Percentiles rank a stretch among this genome's conserved stretches.
phyloP scores from a whole-genome alignment of 2,329 filamentous ascomycete species.

The Neonectria faginata region DNA sequence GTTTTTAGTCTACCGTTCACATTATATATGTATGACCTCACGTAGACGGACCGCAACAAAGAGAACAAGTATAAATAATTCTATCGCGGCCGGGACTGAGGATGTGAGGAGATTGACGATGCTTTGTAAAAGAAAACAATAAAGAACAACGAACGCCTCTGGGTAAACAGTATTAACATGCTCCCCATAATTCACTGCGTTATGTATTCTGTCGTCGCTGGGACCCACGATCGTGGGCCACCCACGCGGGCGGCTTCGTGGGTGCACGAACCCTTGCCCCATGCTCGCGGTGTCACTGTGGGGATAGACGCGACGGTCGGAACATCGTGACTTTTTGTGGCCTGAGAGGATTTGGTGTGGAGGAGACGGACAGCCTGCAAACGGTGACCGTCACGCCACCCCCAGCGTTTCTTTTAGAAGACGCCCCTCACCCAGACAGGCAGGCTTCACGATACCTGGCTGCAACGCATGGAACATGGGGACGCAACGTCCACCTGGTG shows the following conservation, averaged over 20 bases:
- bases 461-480: background rate
- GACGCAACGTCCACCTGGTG: background rate
- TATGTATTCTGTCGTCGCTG: background rate
- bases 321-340: constrained; percentile 32
- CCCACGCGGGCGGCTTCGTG: constrained; percentile 16
- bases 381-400: constrained; percentile 23
- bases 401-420: background rate
- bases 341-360: background rate
- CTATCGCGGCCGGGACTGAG: background rate
- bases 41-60: constrained; percentile 5
- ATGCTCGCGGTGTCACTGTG: constrained; percentile 1
- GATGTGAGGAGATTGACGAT: background rate
- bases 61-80: constrained; percentile 1
- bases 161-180: background rate
- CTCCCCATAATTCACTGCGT: constrained; percentile 9
- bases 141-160: background rate
- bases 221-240: constrained; percentile 27
- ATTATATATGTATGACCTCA: constrained; percentile 5
- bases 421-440: background rate
- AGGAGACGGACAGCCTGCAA: constrained; percentile 6
- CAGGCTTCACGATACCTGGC: constrained; percentile 3
- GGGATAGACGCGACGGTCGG: constrained; percentile 31
- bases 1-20: constrained; percentile 1
- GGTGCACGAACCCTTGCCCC: constrained; percentile 14
- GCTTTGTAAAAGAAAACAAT: background rate